phyloP scores from a whole-genome alignment of 495 filamentous ascomycete genomes.

The Penicillium samsonianum region DNA sequence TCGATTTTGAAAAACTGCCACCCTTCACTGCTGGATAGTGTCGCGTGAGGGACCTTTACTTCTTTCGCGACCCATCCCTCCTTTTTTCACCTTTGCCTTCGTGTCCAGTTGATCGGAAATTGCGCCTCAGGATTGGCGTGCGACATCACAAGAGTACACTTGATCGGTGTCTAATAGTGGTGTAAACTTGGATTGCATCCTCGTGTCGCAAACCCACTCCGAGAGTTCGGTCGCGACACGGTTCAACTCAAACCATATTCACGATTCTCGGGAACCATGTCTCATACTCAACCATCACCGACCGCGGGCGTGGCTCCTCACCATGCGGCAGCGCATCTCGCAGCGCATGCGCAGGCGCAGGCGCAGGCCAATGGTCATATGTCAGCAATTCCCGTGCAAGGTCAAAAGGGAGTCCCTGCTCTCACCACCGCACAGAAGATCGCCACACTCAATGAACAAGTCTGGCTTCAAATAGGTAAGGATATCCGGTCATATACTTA shows the following conservation, averaged over 20 bases:
- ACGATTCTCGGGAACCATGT: constrained; percentile 32
- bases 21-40: constrained; percentile 12
- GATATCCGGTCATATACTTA: not conserved
- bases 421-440: constrained; percentile 61
- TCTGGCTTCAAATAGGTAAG: constrained; percentile 95
- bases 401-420: constrained; percentile 50
- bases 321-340: constrained; percentile 46
- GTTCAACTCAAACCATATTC: constrained; percentile 9
- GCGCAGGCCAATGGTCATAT: constrained; percentile 53
- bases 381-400: constrained; percentile 52
- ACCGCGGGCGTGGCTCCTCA: constrained; percentile 51
- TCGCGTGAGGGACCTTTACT: constrained; percentile 2
- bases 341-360: constrained; percentile 37
- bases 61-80: not conserved
- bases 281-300: constrained; percentile 56
- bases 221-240: constrained; percentile 24
- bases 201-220: constrained; percentile 40
- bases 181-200: constrained; percentile 37
- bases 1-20: constrained; percentile 9
- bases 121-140: not conserved
- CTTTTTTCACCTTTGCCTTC: not conserved
- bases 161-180: not conserved
- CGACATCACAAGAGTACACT: constrained; percentile 15
- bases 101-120: constrained; percentile 2
- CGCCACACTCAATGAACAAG: constrained; percentile 70